Conservation (phyloP, 768 basidiomycete species). For the Termitomyces sp. region DNA sequence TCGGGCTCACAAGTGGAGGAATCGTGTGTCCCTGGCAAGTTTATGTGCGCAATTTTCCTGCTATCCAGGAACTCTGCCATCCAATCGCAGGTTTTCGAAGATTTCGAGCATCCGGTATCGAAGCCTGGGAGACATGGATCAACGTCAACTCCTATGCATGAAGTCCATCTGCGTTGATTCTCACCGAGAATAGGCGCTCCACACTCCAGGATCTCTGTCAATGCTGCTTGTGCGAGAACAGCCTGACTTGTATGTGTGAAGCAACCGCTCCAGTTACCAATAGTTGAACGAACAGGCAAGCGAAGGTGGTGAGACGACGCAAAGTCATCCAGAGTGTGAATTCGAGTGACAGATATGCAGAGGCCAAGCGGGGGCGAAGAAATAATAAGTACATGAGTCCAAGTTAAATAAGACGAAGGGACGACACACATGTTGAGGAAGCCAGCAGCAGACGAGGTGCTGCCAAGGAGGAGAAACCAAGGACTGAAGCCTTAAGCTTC, state of each 20-base stretch:
- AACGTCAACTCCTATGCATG: neutral
- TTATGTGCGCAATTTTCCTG: constrained; percentile 45
- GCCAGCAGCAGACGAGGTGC: no score
- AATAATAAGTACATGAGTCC: no score
- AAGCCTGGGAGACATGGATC: constrained; percentile 23
- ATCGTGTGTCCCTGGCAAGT: constrained; percentile 54
- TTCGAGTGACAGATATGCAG: neutral
- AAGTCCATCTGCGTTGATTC: neutral
- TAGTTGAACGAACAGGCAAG: neutral
- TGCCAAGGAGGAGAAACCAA: no score
- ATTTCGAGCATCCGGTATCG: constrained; percentile 33
- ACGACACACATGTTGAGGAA: no score
- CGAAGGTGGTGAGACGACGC: constrained; percentile 1
- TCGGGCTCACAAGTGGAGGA: constrained; percentile 39
- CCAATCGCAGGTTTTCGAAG: constrained; percentile 40
- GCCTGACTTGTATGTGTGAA: constrained; percentile 9
- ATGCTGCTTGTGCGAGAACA: constrained; percentile 23
- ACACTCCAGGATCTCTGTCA: constrained; percentile 28
- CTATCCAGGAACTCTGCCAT: constrained; percentile 43
- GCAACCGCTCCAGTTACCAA: neutral
- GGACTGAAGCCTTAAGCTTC: no score
- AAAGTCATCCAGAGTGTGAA: neutral
- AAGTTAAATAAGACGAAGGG: no score
- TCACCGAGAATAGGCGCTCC: constrained; percentile 33
- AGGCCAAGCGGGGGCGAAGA: neutral